Evolutionary conservation across 257 asterid species (phyloP).

Genomic region (Schizonepeta tenuifolia): DNA sequence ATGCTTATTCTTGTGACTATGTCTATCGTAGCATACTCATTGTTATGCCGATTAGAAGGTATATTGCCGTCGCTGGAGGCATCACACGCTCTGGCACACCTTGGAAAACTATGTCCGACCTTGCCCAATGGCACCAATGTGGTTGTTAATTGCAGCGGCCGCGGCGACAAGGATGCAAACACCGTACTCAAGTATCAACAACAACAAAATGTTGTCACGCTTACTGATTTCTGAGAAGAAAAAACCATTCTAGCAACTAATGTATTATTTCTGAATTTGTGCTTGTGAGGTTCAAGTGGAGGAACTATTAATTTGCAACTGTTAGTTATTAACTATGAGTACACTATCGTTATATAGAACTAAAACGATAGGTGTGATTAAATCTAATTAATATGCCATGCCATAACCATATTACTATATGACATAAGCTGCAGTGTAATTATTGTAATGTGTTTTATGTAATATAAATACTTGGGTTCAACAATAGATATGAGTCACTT

Average conservation of each 20-base stretch:
- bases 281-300: too few species aligned
- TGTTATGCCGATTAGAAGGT: constrained; percentile 67
- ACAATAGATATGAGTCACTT: too few species aligned
- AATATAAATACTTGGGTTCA: too few species aligned
- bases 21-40: constrained; percentile 49
- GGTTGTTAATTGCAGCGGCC: constrained; percentile 77
- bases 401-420: too few species aligned
- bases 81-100: constrained; percentile 77
- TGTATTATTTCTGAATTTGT: neutral
- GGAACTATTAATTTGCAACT: too few species aligned
- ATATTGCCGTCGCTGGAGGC: constrained; percentile 78
- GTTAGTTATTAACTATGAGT: too few species aligned
- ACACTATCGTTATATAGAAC: too few species aligned
- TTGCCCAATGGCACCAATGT: constrained; percentile 59
- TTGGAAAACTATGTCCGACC: constrained; percentile 56
- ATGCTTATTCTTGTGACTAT: neutral
- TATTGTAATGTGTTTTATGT: too few species aligned
- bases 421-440: too few species aligned
- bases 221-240: neutral
- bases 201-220: neutral
- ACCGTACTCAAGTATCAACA: constrained; percentile 42
- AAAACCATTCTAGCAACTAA: neutral
- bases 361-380: too few species aligned
- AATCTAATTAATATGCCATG: too few species aligned
- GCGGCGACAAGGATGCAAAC: constrained; percentile 75